Evolutionary conservation across 495 filamentous ascomycete genomes (phyloP), one percentile per base, ranked within the genome.

Genomic region (Podospora appendiculata): DNA sequence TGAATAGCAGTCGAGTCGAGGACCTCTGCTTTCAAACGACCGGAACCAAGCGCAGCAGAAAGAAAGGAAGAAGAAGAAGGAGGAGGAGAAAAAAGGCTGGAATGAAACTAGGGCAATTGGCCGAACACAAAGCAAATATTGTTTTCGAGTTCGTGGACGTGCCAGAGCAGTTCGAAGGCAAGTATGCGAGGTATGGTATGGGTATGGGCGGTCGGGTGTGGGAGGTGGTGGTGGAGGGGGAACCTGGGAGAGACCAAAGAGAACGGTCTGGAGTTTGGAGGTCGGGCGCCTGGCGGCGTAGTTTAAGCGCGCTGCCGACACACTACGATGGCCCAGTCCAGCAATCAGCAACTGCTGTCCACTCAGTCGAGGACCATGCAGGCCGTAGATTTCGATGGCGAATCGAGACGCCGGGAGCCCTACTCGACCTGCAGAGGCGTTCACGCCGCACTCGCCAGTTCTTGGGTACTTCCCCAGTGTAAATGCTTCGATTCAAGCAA

Each of bases 281-380:
- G 55, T 19, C 47, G 55, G 55, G 50, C 52, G 56, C 51, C 45
- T 47, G 47, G 36, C 38, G 40, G 46, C 48, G 38, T 45, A 48
- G 51, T 47, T 57, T 38, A 57, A 57, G 55, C 55, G 54, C 54
- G 54, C 55, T 57, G 50, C 46, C 45, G 43, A 38, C 39, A 54
- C 44, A 51, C 47, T 50, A 13, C 43, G 5, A 33, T 6, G 13
- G 41, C 17, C 43, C 43, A 32, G 13, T 45, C 43, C 41, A 42
- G 41, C 41, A 18, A 14, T 33, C 32, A 11, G 40, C n/a, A 32
- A 35, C 11, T 43, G 18, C 16, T 39, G 42, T 39, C 41, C 36
- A 50, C 42, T 50, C 40, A 16, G 19, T 32, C 48, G 7, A 11
- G 11, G 12, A 47, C 38, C 48, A 41, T 18, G 38, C 48, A 17